Evolutionary conservation across 768 basidiomycete species (phyloP).

Genomic region (Austroboletus eburneus): DNA sequence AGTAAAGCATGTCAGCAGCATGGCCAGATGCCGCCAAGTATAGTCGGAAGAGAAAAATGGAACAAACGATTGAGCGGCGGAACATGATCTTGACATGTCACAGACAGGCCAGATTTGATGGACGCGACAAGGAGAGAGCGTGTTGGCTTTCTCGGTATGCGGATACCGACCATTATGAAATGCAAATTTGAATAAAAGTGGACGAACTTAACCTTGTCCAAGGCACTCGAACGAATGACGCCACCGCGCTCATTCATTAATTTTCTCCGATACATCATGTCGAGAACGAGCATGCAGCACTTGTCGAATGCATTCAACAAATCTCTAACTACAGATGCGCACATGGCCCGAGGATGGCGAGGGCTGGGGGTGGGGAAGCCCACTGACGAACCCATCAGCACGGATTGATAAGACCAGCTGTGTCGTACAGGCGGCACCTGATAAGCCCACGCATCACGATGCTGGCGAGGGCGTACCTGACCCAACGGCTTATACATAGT

Average conservation of each 20-base stretch:
- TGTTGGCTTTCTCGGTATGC: slow-evolving; percentile 25
- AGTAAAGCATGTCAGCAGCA: slow-evolving; percentile 59
- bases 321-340: slow-evolving; percentile 26
- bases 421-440: slow-evolving; percentile 7
- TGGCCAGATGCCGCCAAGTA: slow-evolving; percentile 42
- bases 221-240: slow-evolving; percentile 29
- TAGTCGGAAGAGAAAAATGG: slow-evolving; percentile 53
- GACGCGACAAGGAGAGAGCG: slow-evolving; percentile 27
- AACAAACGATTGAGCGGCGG: slow-evolving; percentile 30
- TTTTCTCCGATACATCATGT: slow-evolving; percentile 31
- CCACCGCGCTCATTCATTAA: slow-evolving; percentile 31
- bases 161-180: slow-evolving; percentile 33
- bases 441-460: slow-evolving; percentile 22
- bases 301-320: slow-evolving; percentile 15
- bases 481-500: slow-evolving; percentile 6
- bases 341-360: slow-evolving; percentile 12
- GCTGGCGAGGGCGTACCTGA: slow-evolving; percentile 26
- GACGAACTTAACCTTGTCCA: slow-evolving; percentile 37
- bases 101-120: slow-evolving; percentile 22
- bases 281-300: slow-evolving; percentile 24
- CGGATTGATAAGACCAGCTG: slow-evolving; percentile 24
- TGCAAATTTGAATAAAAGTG: slow-evolving; percentile 41
- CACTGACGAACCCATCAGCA: slow-evolving; percentile 11
- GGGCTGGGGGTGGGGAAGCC: slow-evolving; percentile 8
- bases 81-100: slow-evolving; percentile 22